Base-by-base conservation (phyloP, 140 eudicot species). In the Senecio squalidus region DNA sequence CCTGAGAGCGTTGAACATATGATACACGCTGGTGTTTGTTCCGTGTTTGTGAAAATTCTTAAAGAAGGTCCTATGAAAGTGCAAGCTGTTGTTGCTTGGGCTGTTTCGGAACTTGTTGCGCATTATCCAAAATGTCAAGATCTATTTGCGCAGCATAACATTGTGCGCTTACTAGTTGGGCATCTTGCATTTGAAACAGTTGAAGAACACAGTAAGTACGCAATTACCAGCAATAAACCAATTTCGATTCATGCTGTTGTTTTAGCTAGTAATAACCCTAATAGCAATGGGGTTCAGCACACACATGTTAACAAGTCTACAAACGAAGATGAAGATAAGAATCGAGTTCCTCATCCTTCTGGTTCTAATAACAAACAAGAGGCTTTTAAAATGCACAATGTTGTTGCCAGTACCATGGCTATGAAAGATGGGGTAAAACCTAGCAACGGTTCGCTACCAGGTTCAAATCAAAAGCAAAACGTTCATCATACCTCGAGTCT, bases 21-120 rank as follows among this genome's bases (percentile, higher is more conserved):
- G 82, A 17, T 80, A 27, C 77, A 63, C 16, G 82, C 77, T 1
- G 88, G 95, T 41, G 88, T 69, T 2, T 77, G 83, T 34, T 62
- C 79, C 7, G 83, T 84, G 31, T 77, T 88, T 60, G 94, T 78
- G 1, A 83, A 88, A 44, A 73, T 84, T 17, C 70, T 88, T 20
- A 80, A 82, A 56, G 97, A 89, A 53, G 83, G 94, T 6, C 77
- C 76, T 2, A 89, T 89, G 97, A 79, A 77, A 48, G 97, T 89
- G 44, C 97, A 89, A 69, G 75, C 78, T n/a, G 82, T 78, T 38
- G 97, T 89, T 45, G 97, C 95, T 3, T 86, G 95, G 95, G 91
- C 95, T 1, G 87, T 86, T n/a, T 79, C 92, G 9, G 95, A 79
- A 49, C 70, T 84, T 13, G 86, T 79, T 4, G 60, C 75, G 6